Base-by-base conservation (phyloP, 2,329 filamentous ascomycete species). In the Aspergillus amoenus region DNA sequence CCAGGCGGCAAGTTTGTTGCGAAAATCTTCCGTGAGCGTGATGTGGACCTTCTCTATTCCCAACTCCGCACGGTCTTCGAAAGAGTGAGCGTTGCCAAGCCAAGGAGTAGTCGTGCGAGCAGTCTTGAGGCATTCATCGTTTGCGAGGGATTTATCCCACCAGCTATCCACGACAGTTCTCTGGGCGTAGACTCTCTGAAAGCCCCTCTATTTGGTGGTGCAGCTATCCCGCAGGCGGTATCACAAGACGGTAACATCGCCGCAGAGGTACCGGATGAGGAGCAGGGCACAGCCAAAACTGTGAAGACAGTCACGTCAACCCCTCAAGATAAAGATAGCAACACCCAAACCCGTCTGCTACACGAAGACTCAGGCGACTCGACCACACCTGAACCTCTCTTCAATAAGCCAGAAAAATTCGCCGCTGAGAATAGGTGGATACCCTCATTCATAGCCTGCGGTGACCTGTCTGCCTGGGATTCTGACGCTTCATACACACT, bases 91-190 rank as follows among this genome's bases (percentile, higher is more conserved):
- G 91, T 97, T 15, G 93, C 94, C 12, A 99, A 99, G 78, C 94
- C 94, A 2, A 82, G 94, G 53, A 96, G 91, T 61, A 96, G 91
- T 69, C 84, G 94, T n/a, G 94, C 93, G 2, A 97, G 93, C 75
- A 96, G 92, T 74, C 87, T 99, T 18, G 94, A 99, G 73, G 93
- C 94, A 0, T 99, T 99, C 66, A 90, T 99, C 46, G 93, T 99
- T 15, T 97, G 94, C 72, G 84, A 95, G 66, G 90, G 92, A 60
- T 99, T 97, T 71, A 93, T 91, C 3, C 93, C 93, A 0, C 76
- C 75, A 1, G 64, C 76, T 2, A 69, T 76, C 40, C 73, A 76
- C 9, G 80, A 83, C 51, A 81, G 79, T 0, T 70, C 79, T 11
- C 73, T 76, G 0, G 81, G 82, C 49, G 65, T 71, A 60, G 68